These are phyloP conservation scores for Capsicum rhomboideum DNA, from an alignment of 257 asterid genomes.

Conservation along the genomic window DNA sequence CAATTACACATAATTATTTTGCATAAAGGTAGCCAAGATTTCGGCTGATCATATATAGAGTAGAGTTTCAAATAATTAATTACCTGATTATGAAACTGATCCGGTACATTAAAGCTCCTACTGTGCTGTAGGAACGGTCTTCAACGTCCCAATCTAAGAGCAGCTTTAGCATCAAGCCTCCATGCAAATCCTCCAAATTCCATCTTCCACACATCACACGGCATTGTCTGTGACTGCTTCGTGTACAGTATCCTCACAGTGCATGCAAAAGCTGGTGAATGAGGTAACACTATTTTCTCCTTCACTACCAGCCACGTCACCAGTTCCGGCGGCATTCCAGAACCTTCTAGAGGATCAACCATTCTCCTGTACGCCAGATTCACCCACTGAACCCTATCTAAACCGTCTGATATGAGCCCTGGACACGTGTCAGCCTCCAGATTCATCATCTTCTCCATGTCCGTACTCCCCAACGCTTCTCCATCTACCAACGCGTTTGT, in stretches of 20 bases:
- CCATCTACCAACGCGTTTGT: constrained; percentile 9
- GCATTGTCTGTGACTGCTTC: constrained; percentile 29
- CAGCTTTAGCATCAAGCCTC: constrained; percentile 40
- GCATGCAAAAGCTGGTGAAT: constrained; percentile 35
- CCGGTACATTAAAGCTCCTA: too few relatives aligned
- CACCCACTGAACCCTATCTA: constrained; percentile 32
- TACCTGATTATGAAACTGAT: neutral
- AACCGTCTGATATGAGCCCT: constrained; percentile 34
- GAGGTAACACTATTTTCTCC: constrained; percentile 3
- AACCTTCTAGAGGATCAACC: constrained; percentile 18
- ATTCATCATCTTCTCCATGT: constrained; percentile 29
- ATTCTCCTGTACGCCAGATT: constrained; percentile 28
- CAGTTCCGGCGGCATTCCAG: constrained; percentile 11
- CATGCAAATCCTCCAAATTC: constrained; percentile 51
- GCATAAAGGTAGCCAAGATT: neutral
- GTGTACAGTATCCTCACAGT: constrained; percentile 33
- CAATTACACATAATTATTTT: neutral
- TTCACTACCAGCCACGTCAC: constrained; percentile 30
- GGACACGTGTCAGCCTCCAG: constrained; percentile 39
- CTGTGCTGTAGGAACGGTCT: too few relatives aligned
- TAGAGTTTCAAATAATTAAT: neutral
- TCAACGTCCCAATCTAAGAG: constrained; percentile 34
- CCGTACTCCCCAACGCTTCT: constrained; percentile 25
- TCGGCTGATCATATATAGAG: neutral
- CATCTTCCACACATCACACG: constrained; percentile 53